Base-by-base conservation (phyloP, 208 protist species). In the Leishmania martiniquensis region DNA sequence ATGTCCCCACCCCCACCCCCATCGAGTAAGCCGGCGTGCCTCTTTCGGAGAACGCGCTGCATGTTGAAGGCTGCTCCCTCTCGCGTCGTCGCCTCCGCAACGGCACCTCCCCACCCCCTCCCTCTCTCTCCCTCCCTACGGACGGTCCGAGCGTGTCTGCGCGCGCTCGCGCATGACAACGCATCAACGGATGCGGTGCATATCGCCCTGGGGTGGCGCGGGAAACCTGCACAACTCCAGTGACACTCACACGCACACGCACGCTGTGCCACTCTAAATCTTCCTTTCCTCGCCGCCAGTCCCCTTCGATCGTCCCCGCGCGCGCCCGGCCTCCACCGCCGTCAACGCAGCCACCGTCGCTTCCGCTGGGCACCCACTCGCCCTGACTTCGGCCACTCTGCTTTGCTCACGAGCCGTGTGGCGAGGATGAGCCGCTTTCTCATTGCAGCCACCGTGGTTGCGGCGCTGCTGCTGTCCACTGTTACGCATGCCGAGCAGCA, bases 61-160 rank as follows among this genome's bases (percentile, higher is more conserved):
- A 52, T 52, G 15, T 52, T 17, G 49, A 17, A 52, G 20, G 49
- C 20, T 52, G 49, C 49, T 52, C 49, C 4, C 20, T 17, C 20
- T 52, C 49, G 12, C 49, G 12, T 17, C 49, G 49, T 22, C 12
- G 49, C 49, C 20, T 52, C 49, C 49, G 49, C 49, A 52, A 52
- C 1, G 49, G 15, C 49, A 17, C 49, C 49, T 52, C 49, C 20
- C 20, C 20, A 52, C 20, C 9, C 49, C 49, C 29, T 62, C 10
- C 29, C 29, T 66, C 42, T 76, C 25, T 60, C 52, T 68, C 42
- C 62, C 17, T 76, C 72, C 49, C 49, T 54, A 6, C n/a, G n/a
- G 34, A 32, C 29, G 44, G 34, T 34, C 49, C 55, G n/a, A 37
- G 42, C 57, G 22, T 25, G 10, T 37, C 57, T 25, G 29, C 57